Base-by-base conservation (phyloP, 192 early-diverging fungal genomes). In the Funneliformis geosporum region DNA sequence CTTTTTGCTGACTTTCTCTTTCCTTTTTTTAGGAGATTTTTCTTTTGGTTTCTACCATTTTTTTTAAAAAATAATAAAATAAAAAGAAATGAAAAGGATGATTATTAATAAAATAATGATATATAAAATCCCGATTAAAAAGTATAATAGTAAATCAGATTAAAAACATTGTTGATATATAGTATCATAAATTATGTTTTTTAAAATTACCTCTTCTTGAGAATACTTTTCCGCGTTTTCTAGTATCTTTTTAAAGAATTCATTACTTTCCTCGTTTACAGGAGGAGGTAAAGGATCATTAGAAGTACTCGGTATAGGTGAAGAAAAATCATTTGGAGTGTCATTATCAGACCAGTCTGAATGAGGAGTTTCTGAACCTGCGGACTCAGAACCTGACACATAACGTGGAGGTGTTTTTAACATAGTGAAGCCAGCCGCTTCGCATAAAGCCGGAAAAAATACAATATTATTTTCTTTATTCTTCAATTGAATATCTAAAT, bases 151-250 rank as follows among this genome's bases (percentile, higher is more conserved):
- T 6, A 44, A 44, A 44, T 44, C 43, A 7, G 5, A 44, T 9
- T 44, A 44, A 44, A 44, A 10, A 33, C 33, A 33, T 33, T 33
- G 33, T 2, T 33, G 33, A 33, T 33, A 2, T 33, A 33, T 33
- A 33, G 33, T 33, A 33, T 33, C 33, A 33, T 33, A n/a, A n/a
- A 33, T 33, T 33, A 2, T 33, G 0, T 33, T 33, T 33, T 33
- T 33, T 33, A 33, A 21, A 55, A 21, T 55, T 69, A 42, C 67
- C 33, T 69, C 39, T 69, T 43, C 67, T 28, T 65, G 25, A n/a
- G 67, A 39, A 69, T 69, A 69, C 8, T 43, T 69, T 69, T 69
- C 67, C 40, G 67, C 67, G 10, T 69, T 69, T 42, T 69, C 67
- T 42, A 69, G 7, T 2, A 69, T 43, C 42, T 21, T 44, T 69